phyloP scores from a whole-genome alignment of 192 early-diverging fungal species.

The Mortierella claussenii region DNA sequence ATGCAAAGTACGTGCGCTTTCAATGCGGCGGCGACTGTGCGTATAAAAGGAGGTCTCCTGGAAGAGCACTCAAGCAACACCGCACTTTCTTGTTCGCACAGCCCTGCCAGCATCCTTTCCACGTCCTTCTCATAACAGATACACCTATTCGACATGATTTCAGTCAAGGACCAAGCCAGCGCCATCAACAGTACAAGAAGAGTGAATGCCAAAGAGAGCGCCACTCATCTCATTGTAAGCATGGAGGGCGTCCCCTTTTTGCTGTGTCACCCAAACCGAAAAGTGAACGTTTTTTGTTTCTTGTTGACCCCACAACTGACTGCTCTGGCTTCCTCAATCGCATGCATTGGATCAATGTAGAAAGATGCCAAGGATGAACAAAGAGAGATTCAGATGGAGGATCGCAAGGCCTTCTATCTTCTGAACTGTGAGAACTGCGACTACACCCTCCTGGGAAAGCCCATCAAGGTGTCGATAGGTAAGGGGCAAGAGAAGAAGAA shows the following conservation, averaged over 20 bases:
- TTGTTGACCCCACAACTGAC: background rate
- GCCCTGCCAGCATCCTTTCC: no score
- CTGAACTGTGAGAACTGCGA: constrained; percentile 49
- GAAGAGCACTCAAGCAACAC: no score
- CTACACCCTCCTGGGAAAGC: constrained; percentile 35
- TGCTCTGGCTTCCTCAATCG: no score
- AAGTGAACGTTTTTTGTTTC: constrained; percentile 10
- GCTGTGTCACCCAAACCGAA: no score
- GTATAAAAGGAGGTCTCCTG: no score
- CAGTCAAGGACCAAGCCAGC: constrained; percentile 43
- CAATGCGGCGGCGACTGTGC: no score
- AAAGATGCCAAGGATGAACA: constrained; percentile 17
- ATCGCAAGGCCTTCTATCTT: constrained; percentile 37
- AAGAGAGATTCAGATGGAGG: constrained; percentile 23
- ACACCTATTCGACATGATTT: no score
- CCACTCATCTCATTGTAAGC: constrained; percentile 42
- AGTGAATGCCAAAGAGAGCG: constrained; percentile 35
- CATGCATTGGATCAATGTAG: background rate
- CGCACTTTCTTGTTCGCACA: no score
- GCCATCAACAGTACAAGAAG: constrained; percentile 16
- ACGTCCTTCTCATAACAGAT: no score
- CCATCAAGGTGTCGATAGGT: constrained; percentile 48
- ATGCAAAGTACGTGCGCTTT: no score
- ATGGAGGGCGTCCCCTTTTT: background rate
- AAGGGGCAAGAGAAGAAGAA: background rate